These are phyloP conservation scores for Lomentospora prolificans DNA, from an alignment of 2,329 filamentous ascomycete species.

Conservation along the genomic window DNA sequence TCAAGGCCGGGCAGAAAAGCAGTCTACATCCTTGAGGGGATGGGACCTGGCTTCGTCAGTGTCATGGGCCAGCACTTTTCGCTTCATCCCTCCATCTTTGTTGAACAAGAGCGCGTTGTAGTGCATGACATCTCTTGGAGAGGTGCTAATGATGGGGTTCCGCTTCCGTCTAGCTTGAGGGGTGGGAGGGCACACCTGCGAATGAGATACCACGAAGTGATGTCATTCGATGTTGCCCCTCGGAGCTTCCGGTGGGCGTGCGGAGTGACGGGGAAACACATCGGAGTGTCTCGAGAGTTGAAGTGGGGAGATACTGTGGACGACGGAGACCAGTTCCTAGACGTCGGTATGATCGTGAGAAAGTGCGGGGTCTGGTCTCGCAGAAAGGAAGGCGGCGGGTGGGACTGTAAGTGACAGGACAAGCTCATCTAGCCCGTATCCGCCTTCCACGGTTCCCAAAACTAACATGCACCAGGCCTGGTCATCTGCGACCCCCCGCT, in stretches of 20 bases:
- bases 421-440: background rate
- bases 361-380: conserved; percentile 17
- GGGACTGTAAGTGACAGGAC: conserved; percentile 13
- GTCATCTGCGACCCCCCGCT: conserved; percentile 17
- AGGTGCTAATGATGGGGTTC: conserved; percentile 16
- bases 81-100: conserved; percentile 16
- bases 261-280: conserved; percentile 15
- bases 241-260: conserved; percentile 16
- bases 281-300: conserved; percentile 14
- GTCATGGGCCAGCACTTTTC: conserved; percentile 14
- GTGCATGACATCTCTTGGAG: conserved; percentile 14
- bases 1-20: background rate
- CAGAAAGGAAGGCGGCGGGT: conserved; percentile 11
- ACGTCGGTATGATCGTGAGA: conserved; percentile 15
- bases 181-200: conserved; percentile 11
- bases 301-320: conserved; percentile 9
- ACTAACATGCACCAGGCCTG: conserved; percentile 10
- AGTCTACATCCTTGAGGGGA: conserved; percentile 16
- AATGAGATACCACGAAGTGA: conserved; percentile 16
- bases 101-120: conserved; percentile 18
- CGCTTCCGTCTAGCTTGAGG: conserved; percentile 14
- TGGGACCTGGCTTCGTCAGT: conserved; percentile 14
- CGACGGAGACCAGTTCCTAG: conserved; percentile 12
- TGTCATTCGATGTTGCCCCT: conserved; percentile 13
- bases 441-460: background rate